Base-by-base conservation (phyloP, 2,329 filamentous ascomycete species). In the Aspergillus brunneoviolaceus region DNA sequence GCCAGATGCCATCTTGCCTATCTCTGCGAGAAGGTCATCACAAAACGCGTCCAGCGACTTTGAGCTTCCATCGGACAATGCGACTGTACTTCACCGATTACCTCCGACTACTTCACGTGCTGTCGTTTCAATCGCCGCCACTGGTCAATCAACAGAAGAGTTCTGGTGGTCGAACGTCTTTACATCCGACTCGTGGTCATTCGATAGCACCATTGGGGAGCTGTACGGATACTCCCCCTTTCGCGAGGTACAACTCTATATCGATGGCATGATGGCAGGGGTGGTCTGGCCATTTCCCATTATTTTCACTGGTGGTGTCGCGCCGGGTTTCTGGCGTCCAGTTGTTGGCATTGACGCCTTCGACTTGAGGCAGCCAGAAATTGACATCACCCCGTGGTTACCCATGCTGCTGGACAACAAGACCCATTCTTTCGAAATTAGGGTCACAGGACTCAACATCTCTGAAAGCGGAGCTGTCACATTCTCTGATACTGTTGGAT, bases 81-180 rank as follows among this genome's bases (percentile, higher is more conserved):
- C 89, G 1, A 82, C 81, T 1, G 84, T 84, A 63, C 80, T 79
- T 0, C 74, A 92, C 48, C 76, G 67, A n/a, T 80, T 96, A 49
- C 91, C 91, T 2, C 80, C 77, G 53, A 89, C 91, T 68, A 81
- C 82, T 21, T 84, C 85, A 56, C 86, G 87, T 59, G 91, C 91
- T 19, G 84, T 92, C 9, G 85, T 94, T 58, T 87, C 89, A 0
- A 82, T 95, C n/a, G 86, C 89, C 9, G 89, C 91, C 16, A 91
- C 87, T 65, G 91, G 90, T 0, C 91, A 95, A 72, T 82, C 83
- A 0, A 77, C 81, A 16, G 91, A 95, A 76, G 91, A 96, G 72
- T 94, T 94, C 69, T 96, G 91, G 90, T 95, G 89, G 87, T 85
- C 83, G 59, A 94, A 94, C 69, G 87, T 92, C 1, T 83, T 89